Conservation (phyloP, 768 basidiomycete genomes). For the Plicaturopsis crispa region DNA sequence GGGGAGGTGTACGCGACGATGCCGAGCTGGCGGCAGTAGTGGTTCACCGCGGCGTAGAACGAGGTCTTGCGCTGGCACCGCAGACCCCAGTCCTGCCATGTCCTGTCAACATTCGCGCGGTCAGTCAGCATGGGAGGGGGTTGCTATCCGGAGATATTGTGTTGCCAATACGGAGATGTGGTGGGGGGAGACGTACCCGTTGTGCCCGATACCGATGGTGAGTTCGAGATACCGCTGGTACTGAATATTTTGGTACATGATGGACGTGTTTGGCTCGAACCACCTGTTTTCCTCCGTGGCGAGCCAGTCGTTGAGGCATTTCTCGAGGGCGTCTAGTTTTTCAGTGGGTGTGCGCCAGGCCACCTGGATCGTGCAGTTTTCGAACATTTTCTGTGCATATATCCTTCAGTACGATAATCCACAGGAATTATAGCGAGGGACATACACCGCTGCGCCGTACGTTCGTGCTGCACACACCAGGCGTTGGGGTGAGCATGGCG, state of each 20-base stretch:
- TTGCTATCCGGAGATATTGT: too few relatives aligned
- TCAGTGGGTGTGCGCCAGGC: conserved; percentile 68
- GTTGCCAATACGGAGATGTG: background rate
- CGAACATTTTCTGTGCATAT: conserved; percentile 50
- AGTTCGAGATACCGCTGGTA: conserved; percentile 62
- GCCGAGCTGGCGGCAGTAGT: conserved; percentile 63
- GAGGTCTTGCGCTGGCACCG: conserved; percentile 59
- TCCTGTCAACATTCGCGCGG: conserved; percentile 22
- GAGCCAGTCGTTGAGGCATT: conserved; percentile 66
- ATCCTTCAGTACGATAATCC: conserved; percentile 7
- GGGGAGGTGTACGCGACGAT: conserved; percentile 56
- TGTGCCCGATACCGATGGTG: conserved; percentile 57
- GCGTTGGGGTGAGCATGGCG: too few relatives aligned
- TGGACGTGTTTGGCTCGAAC: conserved; percentile 61
- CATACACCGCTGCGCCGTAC: conserved; percentile 63
- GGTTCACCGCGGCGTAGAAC: conserved; percentile 72
- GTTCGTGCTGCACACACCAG: conserved; percentile 50
- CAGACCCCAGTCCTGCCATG: conserved; percentile 57
- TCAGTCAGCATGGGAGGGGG: background rate
- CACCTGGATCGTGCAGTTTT: conserved; percentile 61
- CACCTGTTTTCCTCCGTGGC: conserved; percentile 74
- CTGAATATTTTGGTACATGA: conserved; percentile 56
- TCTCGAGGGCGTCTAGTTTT: conserved; percentile 66
- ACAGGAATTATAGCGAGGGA: conserved; percentile 1
- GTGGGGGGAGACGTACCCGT: conserved; percentile 26